Percentiles rank a stretch among this genome's conserved stretches.
Evolutionary conservation across 371 early-diverging fungal genomes (phyloP).

Genomic region (Blakeslea trispora): DNA sequence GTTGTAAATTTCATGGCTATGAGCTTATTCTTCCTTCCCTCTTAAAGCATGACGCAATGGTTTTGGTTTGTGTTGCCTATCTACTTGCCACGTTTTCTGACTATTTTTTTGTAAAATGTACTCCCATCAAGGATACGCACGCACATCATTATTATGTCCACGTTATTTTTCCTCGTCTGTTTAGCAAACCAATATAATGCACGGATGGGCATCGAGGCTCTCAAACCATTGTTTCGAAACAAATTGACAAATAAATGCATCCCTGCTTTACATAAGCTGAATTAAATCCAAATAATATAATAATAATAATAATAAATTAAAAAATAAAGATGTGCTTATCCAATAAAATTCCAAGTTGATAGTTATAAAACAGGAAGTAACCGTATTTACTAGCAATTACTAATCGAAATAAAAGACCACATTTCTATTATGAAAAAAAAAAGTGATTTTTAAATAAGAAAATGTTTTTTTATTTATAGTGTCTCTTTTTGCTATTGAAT

Average conservation of each 20-base stretch:
- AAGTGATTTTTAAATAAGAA: no score
- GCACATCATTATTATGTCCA: background rate
- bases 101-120: background rate
- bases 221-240: background rate
- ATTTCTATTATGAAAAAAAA: no score
- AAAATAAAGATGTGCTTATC: background rate
- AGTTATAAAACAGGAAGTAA: no score
- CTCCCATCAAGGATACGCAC: background rate
- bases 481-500: no score
- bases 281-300: background rate
- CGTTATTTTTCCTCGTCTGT: background rate
- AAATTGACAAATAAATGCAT: no score
- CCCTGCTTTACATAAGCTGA: background rate
- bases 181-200: background rate
- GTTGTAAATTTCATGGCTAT: background rate
- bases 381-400: no score
- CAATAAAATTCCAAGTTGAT: no score
- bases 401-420: no score
- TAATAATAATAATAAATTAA: background rate
- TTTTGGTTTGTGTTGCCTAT: background rate
- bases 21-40: constrained; percentile 2
- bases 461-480: no score
- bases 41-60: background rate
- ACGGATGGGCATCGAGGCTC: background rate
- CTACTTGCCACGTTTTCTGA: background rate